Evolutionary conservation across 2,329 filamentous ascomycete species (phyloP).

Genomic region (Neodidymelliopsis sp.): DNA sequence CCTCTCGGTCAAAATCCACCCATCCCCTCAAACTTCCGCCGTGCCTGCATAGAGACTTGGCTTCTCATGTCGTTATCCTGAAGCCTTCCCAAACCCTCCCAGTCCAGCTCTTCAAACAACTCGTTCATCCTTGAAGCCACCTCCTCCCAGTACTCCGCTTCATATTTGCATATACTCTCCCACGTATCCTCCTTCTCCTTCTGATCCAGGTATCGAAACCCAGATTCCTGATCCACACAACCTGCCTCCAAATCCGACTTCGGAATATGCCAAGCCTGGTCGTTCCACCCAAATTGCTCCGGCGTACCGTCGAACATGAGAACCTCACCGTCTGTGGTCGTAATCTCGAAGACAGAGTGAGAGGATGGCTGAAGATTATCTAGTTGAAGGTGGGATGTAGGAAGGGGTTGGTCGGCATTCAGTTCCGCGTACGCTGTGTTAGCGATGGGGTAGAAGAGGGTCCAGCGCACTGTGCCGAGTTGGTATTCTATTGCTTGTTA

Average conservation of each 20-base stretch:
- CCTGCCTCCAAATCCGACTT: background rate
- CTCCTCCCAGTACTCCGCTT: background rate
- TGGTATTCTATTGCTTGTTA: background rate
- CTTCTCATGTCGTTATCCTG: background rate
- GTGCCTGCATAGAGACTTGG: slow-evolving; percentile 1
- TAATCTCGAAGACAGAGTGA: slow-evolving; percentile 14
- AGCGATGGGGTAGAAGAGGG: background rate
- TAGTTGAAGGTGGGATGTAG: background rate
- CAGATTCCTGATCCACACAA: background rate
- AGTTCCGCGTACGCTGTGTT: background rate
- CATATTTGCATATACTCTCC: background rate
- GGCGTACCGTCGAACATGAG: slow-evolving; percentile 16
- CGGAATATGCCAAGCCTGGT: slow-evolving; percentile 9
- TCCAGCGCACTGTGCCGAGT: background rate
- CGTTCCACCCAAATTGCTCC: slow-evolving; percentile 15
- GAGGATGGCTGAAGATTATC: background rate
- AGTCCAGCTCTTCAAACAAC: slow-evolving; percentile 11
- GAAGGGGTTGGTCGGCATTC: background rate
- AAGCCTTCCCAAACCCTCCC: slow-evolving; percentile 2
- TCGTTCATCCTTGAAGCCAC: slow-evolving; percentile 1
- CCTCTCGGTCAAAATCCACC: too few species aligned
- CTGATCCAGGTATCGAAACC: background rate
- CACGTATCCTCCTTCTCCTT: background rate
- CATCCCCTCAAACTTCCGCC: slow-evolving; percentile 2
- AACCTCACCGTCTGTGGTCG: background rate